Evolutionary conservation across 2,329 filamentous ascomycete genomes (phyloP), one percentile per base, ranked within the genome.

Genomic region (Exophiala alcalophila): DNA sequence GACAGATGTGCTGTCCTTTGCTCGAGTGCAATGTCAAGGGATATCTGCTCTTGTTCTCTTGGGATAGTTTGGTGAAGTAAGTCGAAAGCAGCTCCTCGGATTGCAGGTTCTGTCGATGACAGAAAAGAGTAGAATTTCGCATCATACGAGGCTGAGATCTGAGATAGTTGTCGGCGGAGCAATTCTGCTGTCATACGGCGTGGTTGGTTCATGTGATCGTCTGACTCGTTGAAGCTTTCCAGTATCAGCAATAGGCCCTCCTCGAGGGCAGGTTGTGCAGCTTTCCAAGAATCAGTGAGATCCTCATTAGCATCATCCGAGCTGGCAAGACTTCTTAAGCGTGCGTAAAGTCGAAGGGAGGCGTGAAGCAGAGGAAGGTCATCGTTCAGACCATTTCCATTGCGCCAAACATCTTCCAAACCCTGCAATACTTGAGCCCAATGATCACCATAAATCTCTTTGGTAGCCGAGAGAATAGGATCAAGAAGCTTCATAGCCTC

Each of bases 361-460:
- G 84, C 75, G 58, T 90, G 76, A 0, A 89, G 68, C 18, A 83
- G 75, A 0, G 86, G 77, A 1, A 87, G 58, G 4, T 71, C 69
- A 9, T 70, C 61, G 11, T 79, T 70, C 5, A 71, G 68, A 2
- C 64, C 62, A 8, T 61, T 61, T 0, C 68, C 71, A 3, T 69
- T 67, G 3, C 68, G 65, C 80, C 83, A 86, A 0, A 80, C 65
- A 5, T 67, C 64, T 8, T 74, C 66, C 47, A 83, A 77, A 35
- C 80, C 77, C 23, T 77, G 70, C 12, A 88, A 65, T 0, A 75
- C 65, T 33, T 76, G 76, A 36, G 82, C 76, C 92, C 92, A 98
- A 59, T 95, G 86, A 0, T 85, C 79, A 0, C 91, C 92, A 57
- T 95, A 96, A 1, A 95, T 80, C 32, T 89, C 84, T 45, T 80